Evolutionary conservation across 371 early-diverging fungal species (phyloP), one percentile per base, ranked within the genome.

Genomic region (Saksenaea oblongispora): DNA sequence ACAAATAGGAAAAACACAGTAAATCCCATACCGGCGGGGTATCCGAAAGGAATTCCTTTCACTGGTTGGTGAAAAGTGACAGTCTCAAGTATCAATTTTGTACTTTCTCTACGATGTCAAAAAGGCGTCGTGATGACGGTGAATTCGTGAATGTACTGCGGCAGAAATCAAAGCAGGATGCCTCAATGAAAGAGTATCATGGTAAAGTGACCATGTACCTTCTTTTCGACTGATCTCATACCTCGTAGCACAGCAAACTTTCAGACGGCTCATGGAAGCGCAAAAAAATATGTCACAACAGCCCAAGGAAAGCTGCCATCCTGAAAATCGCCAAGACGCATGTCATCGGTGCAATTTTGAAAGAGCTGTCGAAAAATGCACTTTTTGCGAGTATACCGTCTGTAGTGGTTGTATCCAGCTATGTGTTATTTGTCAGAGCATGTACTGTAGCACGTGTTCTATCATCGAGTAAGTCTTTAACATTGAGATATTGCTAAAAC

Each of bases 71-170:
- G 5, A 24, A 53, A 9, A 47, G 37, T 53, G 44, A 34, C 53
- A 26, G 34, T 36, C 24, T 53, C 54, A 51, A 53, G 24, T 18
- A 22, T 47, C 51, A 47, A 36, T 36, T 55, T 24, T 26, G 14
- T 36, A 11, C 34, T 9, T 47, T 9, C 11, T 11, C 13, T n/a
- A 18, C 37, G 5, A 62, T 62, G 62, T 41, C 56, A 41, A 62
- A 39, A 18, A 18, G 55, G 31, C 14, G 42, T 15, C 28, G 34
- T 31, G 41, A 56, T 28, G 37, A 56, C 36, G 59, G 54, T 13
- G 54, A 37, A n/a, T 39, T 64, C 4, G 64, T 64, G 2, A 64
- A 64, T 55, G 58, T 59, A 15, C 26, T 64, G n/a, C 58, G 59
- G 9, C 64, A 64, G 17, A 64, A 59, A 54, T 39, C 35, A 11